phyloP scores from a whole-genome alignment of 176 grass and related monocot species.

The Cenchrus americanus region DNA sequence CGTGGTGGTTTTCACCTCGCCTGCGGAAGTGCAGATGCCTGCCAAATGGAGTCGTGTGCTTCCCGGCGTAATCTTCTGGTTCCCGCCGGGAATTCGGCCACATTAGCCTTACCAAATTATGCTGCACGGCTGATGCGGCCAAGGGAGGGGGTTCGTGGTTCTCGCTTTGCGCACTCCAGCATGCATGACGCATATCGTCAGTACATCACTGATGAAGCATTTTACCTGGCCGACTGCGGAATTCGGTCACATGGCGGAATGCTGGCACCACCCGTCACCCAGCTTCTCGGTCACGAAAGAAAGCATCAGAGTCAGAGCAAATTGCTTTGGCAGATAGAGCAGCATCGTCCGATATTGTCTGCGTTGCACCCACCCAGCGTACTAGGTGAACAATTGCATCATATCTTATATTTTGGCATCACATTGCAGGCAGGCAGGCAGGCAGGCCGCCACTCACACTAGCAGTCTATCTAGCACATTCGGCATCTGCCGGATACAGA shows the following conservation, averaged over 20 bases:
- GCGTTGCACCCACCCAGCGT: not conserved
- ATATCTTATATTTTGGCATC: slow-evolving; percentile 12
- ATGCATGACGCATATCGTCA: too few relatives aligned
- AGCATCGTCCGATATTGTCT: slow-evolving; percentile 29
- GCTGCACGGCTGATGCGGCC: slow-evolving; percentile 22
- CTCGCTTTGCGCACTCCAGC: slow-evolving; percentile 33
- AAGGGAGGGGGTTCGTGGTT: not conserved
- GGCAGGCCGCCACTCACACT: not conserved
- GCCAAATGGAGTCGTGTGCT: slow-evolving; percentile 32
- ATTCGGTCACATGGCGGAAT: slow-evolving; percentile 34
- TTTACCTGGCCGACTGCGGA: not conserved
- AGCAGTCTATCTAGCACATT: not conserved
- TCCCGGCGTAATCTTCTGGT: slow-evolving; percentile 31
- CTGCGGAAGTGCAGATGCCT: not conserved
- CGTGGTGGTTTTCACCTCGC: not conserved
- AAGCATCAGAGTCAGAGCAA: slow-evolving; percentile 41
- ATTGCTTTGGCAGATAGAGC: slow-evolving; percentile 14
- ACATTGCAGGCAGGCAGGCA: not conserved
- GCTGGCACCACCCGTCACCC: not conserved
- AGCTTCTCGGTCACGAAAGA: slow-evolving; percentile 46
- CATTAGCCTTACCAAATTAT: slow-evolving; percentile 31
- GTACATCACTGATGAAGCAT: not conserved
- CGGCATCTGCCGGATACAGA: not conserved
- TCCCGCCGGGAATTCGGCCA: slow-evolving; percentile 27
- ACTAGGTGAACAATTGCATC: slow-evolving; percentile 4